Base-by-base conservation (phyloP, 805 yeast genomes). In the Saturnispora galanensis region DNA sequence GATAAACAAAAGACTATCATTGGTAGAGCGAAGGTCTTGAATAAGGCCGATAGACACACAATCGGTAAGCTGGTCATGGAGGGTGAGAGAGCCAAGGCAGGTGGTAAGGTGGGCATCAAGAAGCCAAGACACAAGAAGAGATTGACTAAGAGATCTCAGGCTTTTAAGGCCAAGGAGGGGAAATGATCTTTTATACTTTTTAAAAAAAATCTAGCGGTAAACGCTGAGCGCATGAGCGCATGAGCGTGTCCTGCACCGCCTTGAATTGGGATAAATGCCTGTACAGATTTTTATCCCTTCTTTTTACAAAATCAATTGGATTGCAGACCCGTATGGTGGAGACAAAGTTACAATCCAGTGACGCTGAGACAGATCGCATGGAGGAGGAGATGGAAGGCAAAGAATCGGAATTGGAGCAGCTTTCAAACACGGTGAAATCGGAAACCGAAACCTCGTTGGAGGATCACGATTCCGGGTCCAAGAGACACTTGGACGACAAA, bases 361-460 rank as follows among this genome's bases (percentile, higher is more conserved):
- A 88, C 62, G 95, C 93, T 13, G 97, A 88, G 59, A 88, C 97
- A 0, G 96, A 88, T 57, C 81, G 77, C 54, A 77, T 87, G 85
- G 90, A 78, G 34, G 26, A 21, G 7, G 63, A 57, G 17, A 42
- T 60, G 36, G 87, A 74, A n/a, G 68, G 76, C 32, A 50, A 74
- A 16, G 73, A 71, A 31, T 71, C 82, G 15, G 69, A 75, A 32
- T 56, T 83, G 50, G 67, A 63, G 16, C 62, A 68, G 18, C 32
- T 42, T 12, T 36, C 45, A 21, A 21, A 21, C 33, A 21, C 35
- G 2, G 29, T 17, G 9, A 37, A 37, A 30, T 36, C 40, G 11
- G 41, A 37, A 16, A 15, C 34, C 10, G 45, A 42, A 15, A 21
- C 31, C 12, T 18, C 37, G 13, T 9, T 32, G 7, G 42, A 40